Evolutionary conservation across 768 basidiomycete species (phyloP).

Genomic region (Astraeus odoratus): DNA sequence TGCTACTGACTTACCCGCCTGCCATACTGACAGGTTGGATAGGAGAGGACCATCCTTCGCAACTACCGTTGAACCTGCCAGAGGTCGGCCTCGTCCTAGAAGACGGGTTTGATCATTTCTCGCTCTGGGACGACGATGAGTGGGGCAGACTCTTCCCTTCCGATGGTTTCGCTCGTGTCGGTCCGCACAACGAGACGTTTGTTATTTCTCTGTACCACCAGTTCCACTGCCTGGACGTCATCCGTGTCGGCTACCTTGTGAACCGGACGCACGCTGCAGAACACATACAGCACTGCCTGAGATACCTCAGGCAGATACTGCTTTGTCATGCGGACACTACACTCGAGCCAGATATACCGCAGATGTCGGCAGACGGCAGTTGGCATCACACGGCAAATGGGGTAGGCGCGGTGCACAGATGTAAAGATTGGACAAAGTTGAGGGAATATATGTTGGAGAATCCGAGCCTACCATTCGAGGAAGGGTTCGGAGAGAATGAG

Average conservation of each 20-base stretch:
- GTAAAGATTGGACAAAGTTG: slow-evolving; percentile 29
- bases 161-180: slow-evolving; percentile 29
- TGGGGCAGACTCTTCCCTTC: slow-evolving; percentile 31
- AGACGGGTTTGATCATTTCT: slow-evolving; percentile 21
- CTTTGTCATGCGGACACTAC: slow-evolving; percentile 34
- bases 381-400: slow-evolving; percentile 25
- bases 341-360: slow-evolving; percentile 28
- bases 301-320: slow-evolving; percentile 33
- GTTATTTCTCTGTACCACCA: slow-evolving; percentile 39
- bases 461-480: slow-evolving; percentile 19
- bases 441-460: slow-evolving; percentile 23
- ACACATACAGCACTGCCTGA: slow-evolving; percentile 33
- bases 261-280: slow-evolving; percentile 16
- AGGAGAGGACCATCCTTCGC: slow-evolving; percentile 26
- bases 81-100: slow-evolving; percentile 22
- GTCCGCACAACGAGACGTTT: slow-evolving; percentile 28
- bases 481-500: neutral
- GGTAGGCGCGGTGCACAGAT: slow-evolving; percentile 25
- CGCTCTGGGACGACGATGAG: slow-evolving; percentile 28
- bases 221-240: slow-evolving; percentile 38
- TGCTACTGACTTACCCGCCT: neutral
- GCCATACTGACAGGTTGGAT: slow-evolving; percentile 17
- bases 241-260: slow-evolving; percentile 24
- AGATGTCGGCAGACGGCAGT: slow-evolving; percentile 13
- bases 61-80: slow-evolving; percentile 26